These are phyloP conservation scores for Chytriomyces sp. DNA, from an alignment of 192 early-diverging fungal species.

Conservation along the genomic window DNA sequence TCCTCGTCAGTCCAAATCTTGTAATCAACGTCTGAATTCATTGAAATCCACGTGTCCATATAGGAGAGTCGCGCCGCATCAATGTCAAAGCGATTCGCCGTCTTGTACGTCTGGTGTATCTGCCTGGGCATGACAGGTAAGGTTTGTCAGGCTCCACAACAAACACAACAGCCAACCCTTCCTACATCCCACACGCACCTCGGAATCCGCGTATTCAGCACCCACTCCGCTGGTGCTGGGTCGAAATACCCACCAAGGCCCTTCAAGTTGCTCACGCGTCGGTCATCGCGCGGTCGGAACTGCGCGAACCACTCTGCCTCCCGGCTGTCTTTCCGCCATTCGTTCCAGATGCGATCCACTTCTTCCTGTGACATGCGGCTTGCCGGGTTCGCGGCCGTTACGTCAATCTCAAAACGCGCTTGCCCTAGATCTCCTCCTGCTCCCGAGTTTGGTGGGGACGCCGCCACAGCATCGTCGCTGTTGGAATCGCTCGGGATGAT, in stretches of 20 bases:
- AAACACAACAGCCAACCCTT: neutral
- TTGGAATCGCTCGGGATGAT: too few species aligned
- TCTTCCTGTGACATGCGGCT: constrained; percentile 5
- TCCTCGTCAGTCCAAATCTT: constrained; percentile 5
- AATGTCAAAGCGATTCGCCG: neutral
- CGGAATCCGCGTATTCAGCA: neutral
- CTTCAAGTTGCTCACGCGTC: neutral
- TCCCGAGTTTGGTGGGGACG: too few species aligned
- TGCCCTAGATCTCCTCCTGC: too few species aligned
- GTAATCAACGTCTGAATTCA: neutral
- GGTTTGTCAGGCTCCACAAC: neutral
- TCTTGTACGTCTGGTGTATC: constrained; percentile 15
- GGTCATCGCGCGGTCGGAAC: neutral
- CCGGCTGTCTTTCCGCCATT: neutral
- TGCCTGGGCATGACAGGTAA: neutral
- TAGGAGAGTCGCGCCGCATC: neutral
- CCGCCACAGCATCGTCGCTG: too few species aligned
- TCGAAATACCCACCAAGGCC: neutral
- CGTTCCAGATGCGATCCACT: constrained; percentile 1
- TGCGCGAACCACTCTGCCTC: neutral
- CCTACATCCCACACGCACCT: too few species aligned
- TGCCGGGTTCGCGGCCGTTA: too few species aligned
- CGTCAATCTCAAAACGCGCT: too few species aligned
- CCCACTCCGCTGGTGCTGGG: neutral
- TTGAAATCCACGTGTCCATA: constrained; percentile 23